Evolutionary conservation across 2,329 filamentous ascomycete genomes (phyloP).

Genomic region (Trichophaea hybrida): DNA sequence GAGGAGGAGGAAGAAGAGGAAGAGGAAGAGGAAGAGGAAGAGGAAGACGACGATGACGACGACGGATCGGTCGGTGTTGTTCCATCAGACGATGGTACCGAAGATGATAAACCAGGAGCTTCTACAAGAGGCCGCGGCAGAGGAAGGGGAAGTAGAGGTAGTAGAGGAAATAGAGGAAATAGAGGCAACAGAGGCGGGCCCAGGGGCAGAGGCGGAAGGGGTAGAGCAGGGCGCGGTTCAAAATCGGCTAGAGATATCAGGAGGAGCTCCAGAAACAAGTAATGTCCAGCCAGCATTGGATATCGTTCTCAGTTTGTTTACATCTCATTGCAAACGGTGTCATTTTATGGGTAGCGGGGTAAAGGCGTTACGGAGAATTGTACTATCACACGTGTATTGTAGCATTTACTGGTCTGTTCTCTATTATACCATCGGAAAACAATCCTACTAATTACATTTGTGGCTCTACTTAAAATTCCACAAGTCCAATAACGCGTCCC

Average conservation of each 20-base stretch:
- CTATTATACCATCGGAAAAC: neutral
- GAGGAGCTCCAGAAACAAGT: neutral
- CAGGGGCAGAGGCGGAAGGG: neutral
- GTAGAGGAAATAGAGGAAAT: neutral
- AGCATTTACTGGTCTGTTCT: neutral
- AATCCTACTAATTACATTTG: neutral
- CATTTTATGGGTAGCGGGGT: neutral
- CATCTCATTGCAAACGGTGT: neutral
- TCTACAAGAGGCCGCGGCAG: neutral
- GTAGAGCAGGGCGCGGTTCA: neutral
- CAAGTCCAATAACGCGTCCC: conserved; percentile 9
- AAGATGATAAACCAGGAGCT: neutral
- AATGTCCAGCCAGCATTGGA: neutral
- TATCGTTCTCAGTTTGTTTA: neutral
- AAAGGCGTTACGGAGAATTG: neutral
- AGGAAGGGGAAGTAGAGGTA: neutral
- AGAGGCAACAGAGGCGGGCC: neutral
- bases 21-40: conserved; percentile 8
- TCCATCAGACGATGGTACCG: neutral
- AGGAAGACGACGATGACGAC: conserved; percentile 3
- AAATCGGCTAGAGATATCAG: neutral
- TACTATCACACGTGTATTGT: too few species aligned
- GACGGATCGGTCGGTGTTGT: neutral
- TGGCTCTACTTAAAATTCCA: conserved; percentile 17
- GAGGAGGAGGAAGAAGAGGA: conserved; percentile 14